Percentiles rank a stretch among this genome's conserved stretches.
These are phyloP conservation scores for Trifolium repens DNA, from an alignment of 306 rosid genomes.

Conservation along the genomic window DNA sequence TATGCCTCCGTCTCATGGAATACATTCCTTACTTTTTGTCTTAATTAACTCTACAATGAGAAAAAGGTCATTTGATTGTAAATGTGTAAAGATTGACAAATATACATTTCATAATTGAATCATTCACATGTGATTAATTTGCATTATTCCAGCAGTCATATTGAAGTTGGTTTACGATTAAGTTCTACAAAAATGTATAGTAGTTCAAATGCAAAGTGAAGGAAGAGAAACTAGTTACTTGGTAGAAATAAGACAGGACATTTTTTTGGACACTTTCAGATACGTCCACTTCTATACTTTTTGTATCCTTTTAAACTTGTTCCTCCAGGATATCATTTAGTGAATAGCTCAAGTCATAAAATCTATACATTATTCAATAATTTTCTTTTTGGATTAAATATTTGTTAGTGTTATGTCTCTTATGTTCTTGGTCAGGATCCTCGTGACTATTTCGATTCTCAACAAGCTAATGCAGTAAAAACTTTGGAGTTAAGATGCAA, in stretches of 20 bases:
- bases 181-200: conserved; percentile 2
- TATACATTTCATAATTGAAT: conserved; percentile 26
- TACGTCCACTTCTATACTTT: neutral
- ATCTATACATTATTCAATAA: conserved; percentile 9
- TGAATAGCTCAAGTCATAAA: conserved; percentile 16
- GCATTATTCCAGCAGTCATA: conserved; percentile 19
- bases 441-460: conserved; percentile 94
- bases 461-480: conserved; percentile 87
- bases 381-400: conserved; percentile 18
- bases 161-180: conserved; percentile 15
- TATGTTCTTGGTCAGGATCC: conserved; percentile 73
- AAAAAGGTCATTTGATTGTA: conserved; percentile 7
- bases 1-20: conserved; percentile 24
- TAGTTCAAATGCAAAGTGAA: conserved; percentile 20
- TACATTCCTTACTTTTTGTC: conserved; percentile 22
- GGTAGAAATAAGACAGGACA: neutral
- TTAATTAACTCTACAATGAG: conserved; percentile 4
- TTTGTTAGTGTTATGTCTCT: conserved; percentile 31
- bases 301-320: neutral
- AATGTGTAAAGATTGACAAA: conserved; percentile 16
- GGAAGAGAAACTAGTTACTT: conserved; percentile 17
- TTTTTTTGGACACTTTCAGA: neutral
- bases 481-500: conserved; percentile 68
- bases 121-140: conserved; percentile 2
- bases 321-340: conserved; percentile 19